phyloP scores from a whole-genome alignment of 345 rosid genomes.

The Populus nigra region DNA sequence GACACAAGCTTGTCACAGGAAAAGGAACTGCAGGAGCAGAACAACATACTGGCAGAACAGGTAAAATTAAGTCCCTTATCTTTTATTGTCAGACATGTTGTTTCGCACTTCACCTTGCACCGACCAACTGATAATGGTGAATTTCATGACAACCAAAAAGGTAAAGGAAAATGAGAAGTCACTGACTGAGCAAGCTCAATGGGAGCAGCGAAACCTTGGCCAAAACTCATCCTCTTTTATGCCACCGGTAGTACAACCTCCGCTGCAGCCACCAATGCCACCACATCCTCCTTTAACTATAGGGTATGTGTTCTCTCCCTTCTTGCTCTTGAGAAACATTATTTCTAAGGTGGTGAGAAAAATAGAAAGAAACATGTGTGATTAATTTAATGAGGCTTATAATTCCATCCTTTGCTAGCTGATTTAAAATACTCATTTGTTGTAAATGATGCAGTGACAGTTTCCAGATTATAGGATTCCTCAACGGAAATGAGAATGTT shows the following conservation, averaged over 20 bases:
- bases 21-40: constrained; percentile 50
- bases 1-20: constrained; percentile 42
- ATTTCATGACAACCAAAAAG: constrained; percentile 9
- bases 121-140: not conserved
- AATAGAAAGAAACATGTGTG: not conserved
- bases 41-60: constrained; percentile 53
- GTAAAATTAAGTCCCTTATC: constrained; percentile 25
- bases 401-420: not conserved
- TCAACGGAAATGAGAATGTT: constrained; percentile 21
- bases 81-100: not conserved
- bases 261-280: constrained; percentile 12
- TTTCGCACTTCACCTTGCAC: not conserved
- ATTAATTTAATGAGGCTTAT: not conserved
- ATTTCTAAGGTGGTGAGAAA: not conserved
- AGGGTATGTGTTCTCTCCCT: constrained; percentile 39
- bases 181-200: constrained; percentile 21
- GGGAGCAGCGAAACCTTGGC: constrained; percentile 34
- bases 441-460: constrained; percentile 27
- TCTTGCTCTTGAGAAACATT: not conserved
- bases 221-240: constrained; percentile 24
- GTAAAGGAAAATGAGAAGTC: constrained; percentile 39
- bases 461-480: constrained; percentile 17
- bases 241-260: constrained; percentile 20
- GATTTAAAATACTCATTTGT: not conserved
- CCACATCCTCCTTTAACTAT: constrained; percentile 35